A percentile compares a stretch with the other conserved stretches of the same genome.
phyloP scores from a whole-genome alignment of 108 stramenopile genomes.

The Nitzschia inconspicua region DNA sequence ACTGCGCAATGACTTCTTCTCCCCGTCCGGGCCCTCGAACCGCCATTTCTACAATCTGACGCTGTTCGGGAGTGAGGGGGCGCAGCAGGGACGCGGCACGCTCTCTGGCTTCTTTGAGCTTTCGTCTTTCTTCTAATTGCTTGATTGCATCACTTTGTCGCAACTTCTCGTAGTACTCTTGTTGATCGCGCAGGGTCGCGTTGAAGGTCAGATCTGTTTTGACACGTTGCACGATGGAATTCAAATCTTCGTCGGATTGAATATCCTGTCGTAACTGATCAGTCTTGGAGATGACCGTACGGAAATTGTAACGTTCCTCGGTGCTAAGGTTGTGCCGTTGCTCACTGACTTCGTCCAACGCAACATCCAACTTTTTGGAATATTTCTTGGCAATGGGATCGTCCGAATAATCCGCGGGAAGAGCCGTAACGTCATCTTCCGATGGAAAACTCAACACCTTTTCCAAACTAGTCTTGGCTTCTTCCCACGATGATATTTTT shows the following conservation, averaged over 20 bases:
- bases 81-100: constrained; percentile 55
- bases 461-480: constrained; percentile 26
- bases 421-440: background rate
- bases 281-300: no score
- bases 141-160: background rate
- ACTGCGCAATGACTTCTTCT: constrained; percentile 51
- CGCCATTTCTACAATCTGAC: constrained; percentile 43
- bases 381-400: background rate
- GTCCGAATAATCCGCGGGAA: background rate
- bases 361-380: constrained; percentile 5
- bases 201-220: constrained; percentile 22
- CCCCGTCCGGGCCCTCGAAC: constrained; percentile 48
- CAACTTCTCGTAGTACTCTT: background rate
- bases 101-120: constrained; percentile 50
- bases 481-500: constrained; percentile 33
- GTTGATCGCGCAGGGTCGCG: background rate
- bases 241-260: background rate
- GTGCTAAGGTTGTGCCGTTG: no score
- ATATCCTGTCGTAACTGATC: constrained; percentile 1
- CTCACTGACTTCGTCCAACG: background rate
- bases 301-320: no score
- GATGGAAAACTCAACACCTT: constrained; percentile 21
- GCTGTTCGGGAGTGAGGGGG: constrained; percentile 60
- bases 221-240: background rate
- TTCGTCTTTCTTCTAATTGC: constrained; percentile 32